These are phyloP conservation scores for Orbilia blumenaviensis DNA, from an alignment of 2,329 filamentous ascomycete genomes.

Conservation along the genomic window DNA sequence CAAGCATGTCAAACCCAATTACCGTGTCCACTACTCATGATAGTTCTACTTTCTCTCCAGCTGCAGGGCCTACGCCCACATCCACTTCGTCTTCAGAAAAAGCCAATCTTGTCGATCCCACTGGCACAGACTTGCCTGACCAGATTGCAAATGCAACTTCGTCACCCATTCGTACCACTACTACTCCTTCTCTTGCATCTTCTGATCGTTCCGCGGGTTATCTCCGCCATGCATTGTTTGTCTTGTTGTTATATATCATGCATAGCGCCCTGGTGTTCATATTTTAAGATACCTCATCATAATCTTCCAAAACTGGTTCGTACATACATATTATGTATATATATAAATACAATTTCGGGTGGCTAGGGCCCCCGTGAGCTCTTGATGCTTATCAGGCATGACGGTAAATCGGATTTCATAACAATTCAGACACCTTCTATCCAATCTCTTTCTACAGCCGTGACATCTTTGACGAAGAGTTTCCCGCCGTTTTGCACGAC, in stretches of 20 bases:
- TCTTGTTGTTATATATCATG: background rate
- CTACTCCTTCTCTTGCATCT: constrained; percentile 6
- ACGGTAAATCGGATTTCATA: background rate
- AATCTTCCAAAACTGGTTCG: background rate
- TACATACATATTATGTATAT: background rate
- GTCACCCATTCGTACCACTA: constrained; percentile 11
- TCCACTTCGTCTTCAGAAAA: constrained; percentile 15
- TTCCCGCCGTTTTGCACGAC: constrained; percentile 87
- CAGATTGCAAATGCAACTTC: constrained; percentile 22
- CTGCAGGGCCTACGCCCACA: background rate
- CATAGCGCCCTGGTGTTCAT: constrained; percentile 17
- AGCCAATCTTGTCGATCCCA: background rate
- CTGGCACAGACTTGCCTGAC: constrained; percentile 13
- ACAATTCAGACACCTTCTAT: constrained; percentile 62
- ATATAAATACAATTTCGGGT: background rate
- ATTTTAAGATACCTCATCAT: background rate
- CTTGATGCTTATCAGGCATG: background rate
- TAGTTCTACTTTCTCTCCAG: constrained; percentile 2
- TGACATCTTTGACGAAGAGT: constrained; percentile 87
- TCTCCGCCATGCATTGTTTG: background rate
- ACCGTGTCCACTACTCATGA: constrained; percentile 11
- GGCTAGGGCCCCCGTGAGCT: background rate
- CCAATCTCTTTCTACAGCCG: constrained; percentile 88
- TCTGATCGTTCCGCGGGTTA: background rate
- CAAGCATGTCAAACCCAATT: background rate